phyloP scores from a whole-genome alignment of 805 yeast species.

The Lipomyces sp. region DNA sequence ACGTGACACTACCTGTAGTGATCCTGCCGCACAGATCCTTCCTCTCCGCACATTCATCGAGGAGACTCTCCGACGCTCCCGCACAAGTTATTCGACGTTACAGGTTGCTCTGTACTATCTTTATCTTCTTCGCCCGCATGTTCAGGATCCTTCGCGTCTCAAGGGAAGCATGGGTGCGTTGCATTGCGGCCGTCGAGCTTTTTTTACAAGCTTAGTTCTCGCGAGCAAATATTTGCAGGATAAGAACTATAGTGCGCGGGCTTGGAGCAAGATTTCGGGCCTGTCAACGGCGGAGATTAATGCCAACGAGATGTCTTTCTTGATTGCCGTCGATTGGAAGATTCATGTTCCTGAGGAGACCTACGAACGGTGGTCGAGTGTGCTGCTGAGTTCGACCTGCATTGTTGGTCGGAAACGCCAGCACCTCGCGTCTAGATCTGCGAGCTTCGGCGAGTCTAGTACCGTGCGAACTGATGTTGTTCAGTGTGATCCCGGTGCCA shows the following conservation, averaged over 20 bases:
- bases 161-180: constrained; percentile 27
- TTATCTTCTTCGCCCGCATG: constrained; percentile 51
- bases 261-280: constrained; percentile 80
- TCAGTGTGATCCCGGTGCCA: neutral
- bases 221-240: constrained; percentile 78
- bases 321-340: constrained; percentile 61
- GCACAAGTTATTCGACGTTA: constrained; percentile 63
- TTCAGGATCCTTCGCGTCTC: constrained; percentile 33
- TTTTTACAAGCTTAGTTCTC: constrained; percentile 69
- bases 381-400: constrained; percentile 37
- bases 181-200: constrained; percentile 65
- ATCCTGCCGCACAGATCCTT: constrained; percentile 39
- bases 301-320: constrained; percentile 58
- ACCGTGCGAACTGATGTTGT: neutral
- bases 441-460: neutral
- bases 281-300: constrained; percentile 57
- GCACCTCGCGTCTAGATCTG: constrained; percentile 4
- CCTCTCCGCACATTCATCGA: constrained; percentile 47
- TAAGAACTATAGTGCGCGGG: constrained; percentile 65
- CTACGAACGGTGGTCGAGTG: constrained; percentile 52
- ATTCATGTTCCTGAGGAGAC: constrained; percentile 56
- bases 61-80: constrained; percentile 54
- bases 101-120: constrained; percentile 72
- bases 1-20: constrained; percentile 40
- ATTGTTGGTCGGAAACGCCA: constrained; percentile 17